These are phyloP conservation scores for Cercospora brassicicola DNA, from an alignment of 2,329 filamentous ascomycete species.

Conservation along the genomic window DNA sequence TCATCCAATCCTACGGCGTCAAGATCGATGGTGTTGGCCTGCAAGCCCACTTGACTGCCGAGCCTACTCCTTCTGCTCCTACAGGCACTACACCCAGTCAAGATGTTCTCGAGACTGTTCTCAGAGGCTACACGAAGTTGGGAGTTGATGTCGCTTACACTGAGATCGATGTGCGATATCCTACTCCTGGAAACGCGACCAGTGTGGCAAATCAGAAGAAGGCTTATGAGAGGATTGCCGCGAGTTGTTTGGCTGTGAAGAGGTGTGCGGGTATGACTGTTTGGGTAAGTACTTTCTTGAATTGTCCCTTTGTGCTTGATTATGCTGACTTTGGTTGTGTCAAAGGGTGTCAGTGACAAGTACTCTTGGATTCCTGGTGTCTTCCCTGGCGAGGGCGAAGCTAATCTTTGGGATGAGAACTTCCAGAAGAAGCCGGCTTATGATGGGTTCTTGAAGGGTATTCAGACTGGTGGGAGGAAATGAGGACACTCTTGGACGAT, in stretches of 20 bases:
- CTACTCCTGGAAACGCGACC: slow-evolving; percentile 32
- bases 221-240: slow-evolving; percentile 43
- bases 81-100: slow-evolving; percentile 19
- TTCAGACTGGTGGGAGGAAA: slow-evolving; percentile 1
- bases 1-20: slow-evolving; percentile 31
- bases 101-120: slow-evolving; percentile 42
- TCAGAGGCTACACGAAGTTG: slow-evolving; percentile 54
- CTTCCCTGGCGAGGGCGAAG: slow-evolving; percentile 42
- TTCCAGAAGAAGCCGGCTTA: slow-evolving; percentile 51
- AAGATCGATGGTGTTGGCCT: slow-evolving; percentile 48
- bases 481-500: too few relatives aligned
- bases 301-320: too few relatives aligned
- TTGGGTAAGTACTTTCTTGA: slow-evolving; percentile 50
- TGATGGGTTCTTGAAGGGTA: slow-evolving; percentile 15
- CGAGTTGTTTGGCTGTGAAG: slow-evolving; percentile 41
- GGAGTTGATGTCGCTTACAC: slow-evolving; percentile 62
- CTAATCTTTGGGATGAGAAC: slow-evolving; percentile 49
- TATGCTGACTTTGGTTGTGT: too few relatives aligned
- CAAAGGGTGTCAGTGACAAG: slow-evolving; percentile 45
- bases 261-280: slow-evolving; percentile 49
- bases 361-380: slow-evolving; percentile 44
- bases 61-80: slow-evolving; percentile 33
- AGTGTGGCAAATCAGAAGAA: slow-evolving; percentile 48
- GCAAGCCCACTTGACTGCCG: slow-evolving; percentile 55
- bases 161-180: slow-evolving; percentile 61